A percentile compares a stretch with the other conserved stretches of the same genome.
These are phyloP conservation scores for Scleroderma bovista DNA, from an alignment of 768 basidiomycete genomes.

Conservation along the genomic window DNA sequence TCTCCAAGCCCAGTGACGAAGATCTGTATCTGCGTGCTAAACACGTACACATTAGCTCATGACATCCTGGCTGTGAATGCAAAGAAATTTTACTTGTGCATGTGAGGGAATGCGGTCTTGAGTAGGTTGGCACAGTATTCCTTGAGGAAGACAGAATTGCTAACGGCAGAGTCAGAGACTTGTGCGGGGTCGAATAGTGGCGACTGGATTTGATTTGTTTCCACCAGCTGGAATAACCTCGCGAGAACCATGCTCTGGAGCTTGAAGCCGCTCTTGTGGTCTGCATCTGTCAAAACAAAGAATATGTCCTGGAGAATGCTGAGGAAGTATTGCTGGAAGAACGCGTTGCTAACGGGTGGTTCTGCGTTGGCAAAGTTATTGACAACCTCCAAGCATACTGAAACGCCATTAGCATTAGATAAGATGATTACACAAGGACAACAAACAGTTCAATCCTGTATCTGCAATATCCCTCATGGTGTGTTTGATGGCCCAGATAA, in stretches of 20 bases:
- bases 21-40: constrained; percentile 64
- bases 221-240: constrained; percentile 89
- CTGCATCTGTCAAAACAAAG: constrained; percentile 95
- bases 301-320: constrained; percentile 93
- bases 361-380: constrained; percentile 91
- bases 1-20: constrained; percentile 67
- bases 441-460: constrained; percentile 69
- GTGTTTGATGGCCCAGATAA: constrained; percentile 99
- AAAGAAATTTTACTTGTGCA: constrained; percentile 60
- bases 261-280: constrained; percentile 99
- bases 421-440: background rate
- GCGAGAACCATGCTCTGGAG: constrained; percentile 90
- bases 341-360: constrained; percentile 73
- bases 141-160: constrained; percentile 75
- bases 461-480: constrained; percentile 98
- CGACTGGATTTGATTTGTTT: constrained; percentile 70
- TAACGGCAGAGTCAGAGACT: constrained; percentile 61
- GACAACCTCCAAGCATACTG: constrained; percentile 89
- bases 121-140: constrained; percentile 85
- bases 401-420: constrained; percentile 4
- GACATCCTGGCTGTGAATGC: background rate
- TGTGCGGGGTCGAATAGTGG: constrained; percentile 81
- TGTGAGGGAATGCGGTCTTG: constrained; percentile 86
- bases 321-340: constrained; percentile 96
- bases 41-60: constrained; percentile 5